These are phyloP conservation scores for Oxytropis ochrocephala DNA, from an alignment of 306 rosid species.

Conservation along the genomic window DNA sequence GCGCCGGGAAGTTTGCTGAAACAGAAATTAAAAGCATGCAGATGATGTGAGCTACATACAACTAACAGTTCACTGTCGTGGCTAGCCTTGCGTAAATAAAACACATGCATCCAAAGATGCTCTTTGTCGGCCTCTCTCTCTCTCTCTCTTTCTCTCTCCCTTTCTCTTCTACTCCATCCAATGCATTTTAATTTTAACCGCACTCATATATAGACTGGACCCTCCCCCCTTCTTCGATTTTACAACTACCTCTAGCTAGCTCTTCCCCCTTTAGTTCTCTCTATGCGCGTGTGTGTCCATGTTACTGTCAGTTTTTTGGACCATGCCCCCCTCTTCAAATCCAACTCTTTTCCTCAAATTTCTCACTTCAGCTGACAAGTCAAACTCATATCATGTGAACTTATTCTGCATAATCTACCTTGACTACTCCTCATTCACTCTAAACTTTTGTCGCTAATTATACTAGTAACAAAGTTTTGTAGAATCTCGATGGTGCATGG, in stretches of 20 bases:
- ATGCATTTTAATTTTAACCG: neutral
- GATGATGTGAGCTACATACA: neutral
- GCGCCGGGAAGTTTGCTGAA: conserved; percentile 48
- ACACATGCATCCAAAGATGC: conserved; percentile 64
- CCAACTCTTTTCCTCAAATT: neutral
- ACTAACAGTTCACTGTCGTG: neutral
- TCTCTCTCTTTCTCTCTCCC: neutral
- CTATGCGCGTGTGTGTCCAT: neutral
- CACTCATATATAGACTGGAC: conserved; percentile 12
- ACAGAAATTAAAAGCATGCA: neutral
- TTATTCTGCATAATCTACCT: neutral
- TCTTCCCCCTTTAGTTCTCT: neutral
- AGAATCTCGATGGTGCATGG: neutral
- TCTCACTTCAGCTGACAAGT: neutral
- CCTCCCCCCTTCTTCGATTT: neutral
- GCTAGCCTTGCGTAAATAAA: neutral
- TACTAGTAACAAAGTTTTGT: neutral
- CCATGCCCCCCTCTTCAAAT: conserved; percentile 13
- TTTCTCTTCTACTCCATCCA: neutral
- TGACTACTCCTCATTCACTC: neutral
- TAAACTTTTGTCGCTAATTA: neutral
- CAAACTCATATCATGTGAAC: conserved; percentile 13
- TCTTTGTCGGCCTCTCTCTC: conserved; percentile 47
- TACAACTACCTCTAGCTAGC: too few relatives aligned
- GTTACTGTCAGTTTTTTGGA: conserved; percentile 15